Percentiles rank a stretch among this genome's conserved stretches.
Evolutionary conservation across 2,329 filamentous ascomycete genomes (phyloP).

Genomic region (Alternaria triticina): DNA sequence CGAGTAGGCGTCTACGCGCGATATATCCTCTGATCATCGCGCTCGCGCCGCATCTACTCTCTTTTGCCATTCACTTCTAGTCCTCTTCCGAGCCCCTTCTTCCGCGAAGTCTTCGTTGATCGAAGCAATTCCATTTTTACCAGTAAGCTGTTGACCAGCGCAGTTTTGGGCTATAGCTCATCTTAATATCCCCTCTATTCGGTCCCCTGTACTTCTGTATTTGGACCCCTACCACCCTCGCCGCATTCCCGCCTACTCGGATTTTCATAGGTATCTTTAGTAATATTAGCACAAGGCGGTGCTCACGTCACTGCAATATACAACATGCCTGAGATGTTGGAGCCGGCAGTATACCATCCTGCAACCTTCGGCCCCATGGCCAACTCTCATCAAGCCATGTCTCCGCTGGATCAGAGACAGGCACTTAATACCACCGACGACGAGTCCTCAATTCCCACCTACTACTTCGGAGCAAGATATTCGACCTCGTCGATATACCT

Average conservation of each 20-base stretch:
- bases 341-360: constrained; percentile 57
- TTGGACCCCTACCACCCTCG: constrained; percentile 23
- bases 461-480: constrained; percentile 49
- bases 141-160: constrained; percentile 54
- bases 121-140: constrained; percentile 50
- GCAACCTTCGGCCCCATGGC: constrained; percentile 34
- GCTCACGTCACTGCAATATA: constrained; percentile 48
- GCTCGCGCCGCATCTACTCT: constrained; percentile 38
- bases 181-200: constrained; percentile 41
- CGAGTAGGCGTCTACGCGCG: constrained; percentile 38
- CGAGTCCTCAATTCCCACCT: constrained; percentile 38
- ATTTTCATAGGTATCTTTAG: constrained; percentile 38
- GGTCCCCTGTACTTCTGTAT: constrained; percentile 26
- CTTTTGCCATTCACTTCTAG: constrained; percentile 43
- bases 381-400: constrained; percentile 33
- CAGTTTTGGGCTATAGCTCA: constrained; percentile 45
- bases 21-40: constrained; percentile 43
- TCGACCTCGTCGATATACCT: constrained; percentile 39
- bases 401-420: constrained; percentile 64
- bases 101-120: constrained; percentile 51
- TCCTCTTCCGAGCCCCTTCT: constrained; percentile 36
- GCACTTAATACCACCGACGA: constrained; percentile 68
- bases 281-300: constrained; percentile 47
- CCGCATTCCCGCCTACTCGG: constrained; percentile 28
- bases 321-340: constrained; percentile 55